Conservation (phyloP, 805 yeast genomes). For the Yarrowia porcina region DNA sequence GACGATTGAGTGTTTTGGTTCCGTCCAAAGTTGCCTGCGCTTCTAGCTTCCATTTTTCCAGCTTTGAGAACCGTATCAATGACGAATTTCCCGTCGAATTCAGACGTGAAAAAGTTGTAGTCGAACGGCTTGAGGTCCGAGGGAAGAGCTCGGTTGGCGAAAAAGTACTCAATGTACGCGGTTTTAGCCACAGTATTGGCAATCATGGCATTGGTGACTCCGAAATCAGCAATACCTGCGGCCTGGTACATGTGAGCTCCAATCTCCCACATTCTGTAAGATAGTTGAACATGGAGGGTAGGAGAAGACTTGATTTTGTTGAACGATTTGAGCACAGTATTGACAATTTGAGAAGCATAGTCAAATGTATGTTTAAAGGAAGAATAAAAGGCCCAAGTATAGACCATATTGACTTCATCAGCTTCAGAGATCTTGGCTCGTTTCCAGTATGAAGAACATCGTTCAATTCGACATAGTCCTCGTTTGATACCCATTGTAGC, state of each 20-base stretch:
- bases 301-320: constrained; percentile 13
- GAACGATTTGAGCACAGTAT: constrained; percentile 1
- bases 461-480: background rate
- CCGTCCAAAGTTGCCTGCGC: constrained; percentile 8
- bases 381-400: background rate
- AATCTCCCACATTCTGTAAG: constrained; percentile 23
- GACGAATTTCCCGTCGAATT: constrained; percentile 1
- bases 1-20: background rate
- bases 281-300: background rate
- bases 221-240: background rate
- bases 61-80: constrained; percentile 1
- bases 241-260: constrained; percentile 21
- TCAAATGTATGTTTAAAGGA: constrained; percentile 2
- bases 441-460: constrained; percentile 9
- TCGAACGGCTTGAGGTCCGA: constrained; percentile 8
- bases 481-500: background rate
- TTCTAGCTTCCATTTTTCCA: constrained; percentile 5
- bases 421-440: background rate
- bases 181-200: background rate
- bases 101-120: constrained; percentile 13
- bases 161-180: constrained; percentile 20
- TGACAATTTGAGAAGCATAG: constrained; percentile 6
- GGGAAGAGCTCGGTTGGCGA: constrained; percentile 13
- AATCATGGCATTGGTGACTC: constrained; percentile 1
- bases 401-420: constrained; percentile 8